Percentiles rank a stretch among this genome's conserved stretches.
Evolutionary conservation across 2,329 filamentous ascomycete genomes (phyloP).

Genomic region (Colletotrichum sp.): DNA sequence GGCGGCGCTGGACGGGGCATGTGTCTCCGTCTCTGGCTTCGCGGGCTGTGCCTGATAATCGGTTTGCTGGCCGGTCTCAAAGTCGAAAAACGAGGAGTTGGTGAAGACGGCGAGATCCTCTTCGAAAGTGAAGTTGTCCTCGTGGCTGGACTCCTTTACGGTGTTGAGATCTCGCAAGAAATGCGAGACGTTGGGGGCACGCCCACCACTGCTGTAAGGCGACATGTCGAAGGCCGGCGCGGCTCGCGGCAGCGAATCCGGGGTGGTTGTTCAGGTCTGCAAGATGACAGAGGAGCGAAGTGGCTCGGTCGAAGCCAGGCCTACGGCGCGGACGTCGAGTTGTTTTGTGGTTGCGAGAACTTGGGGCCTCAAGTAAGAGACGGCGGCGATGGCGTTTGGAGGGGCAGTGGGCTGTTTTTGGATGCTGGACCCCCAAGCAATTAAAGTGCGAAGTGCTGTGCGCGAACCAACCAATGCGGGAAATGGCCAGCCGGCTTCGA

Average conservation of each 20-base stretch:
- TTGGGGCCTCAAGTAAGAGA: background rate
- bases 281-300: background rate
- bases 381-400: slow-evolving; percentile 11
- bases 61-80: slow-evolving; percentile 68
- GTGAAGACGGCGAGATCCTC: slow-evolving; percentile 81
- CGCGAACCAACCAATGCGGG: background rate
- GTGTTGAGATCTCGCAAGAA: slow-evolving; percentile 88
- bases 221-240: slow-evolving; percentile 58
- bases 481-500: background rate
- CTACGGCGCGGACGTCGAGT: slow-evolving; percentile 10
- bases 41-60: slow-evolving; percentile 57
- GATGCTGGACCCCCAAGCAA: background rate
- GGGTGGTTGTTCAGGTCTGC: background rate
- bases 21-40: slow-evolving; percentile 44
- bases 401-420: slow-evolving; percentile 7
- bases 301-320: background rate
- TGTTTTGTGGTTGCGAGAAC: slow-evolving; percentile 11
- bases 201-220: slow-evolving; percentile 71
- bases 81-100: slow-evolving; percentile 83
- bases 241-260: background rate
- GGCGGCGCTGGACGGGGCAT: slow-evolving; percentile 26
- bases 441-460: background rate
- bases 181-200: slow-evolving; percentile 86
- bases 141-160: slow-evolving; percentile 60
- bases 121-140: slow-evolving; percentile 68